A percentile compares a stretch with the other conserved stretches of the same genome.
These are phyloP conservation scores for Peterozyma xylosa DNA, from an alignment of 805 yeast genomes.

Conservation along the genomic window DNA sequence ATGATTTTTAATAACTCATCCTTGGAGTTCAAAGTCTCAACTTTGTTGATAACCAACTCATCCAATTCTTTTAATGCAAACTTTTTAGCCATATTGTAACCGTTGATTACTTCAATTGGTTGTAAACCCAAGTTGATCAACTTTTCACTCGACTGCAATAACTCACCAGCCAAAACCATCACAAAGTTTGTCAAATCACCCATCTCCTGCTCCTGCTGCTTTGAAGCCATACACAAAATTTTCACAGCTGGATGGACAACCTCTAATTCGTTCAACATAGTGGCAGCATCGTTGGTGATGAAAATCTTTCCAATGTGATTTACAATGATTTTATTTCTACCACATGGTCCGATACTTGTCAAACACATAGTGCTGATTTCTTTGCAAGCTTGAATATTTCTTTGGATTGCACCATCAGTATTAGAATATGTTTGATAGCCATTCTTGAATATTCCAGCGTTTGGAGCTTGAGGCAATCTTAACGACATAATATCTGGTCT, in stretches of 20 bases:
- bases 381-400: slow-evolving; percentile 91
- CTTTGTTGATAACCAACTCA: slow-evolving; percentile 50
- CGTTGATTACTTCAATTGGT: slow-evolving; percentile 89
- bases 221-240: slow-evolving; percentile 89
- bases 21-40: slow-evolving; percentile 47
- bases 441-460: slow-evolving; percentile 88
- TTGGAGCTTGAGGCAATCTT: slow-evolving; percentile 87
- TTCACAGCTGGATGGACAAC: slow-evolving; percentile 97
- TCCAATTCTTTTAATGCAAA: slow-evolving; percentile 66
- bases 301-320: slow-evolving; percentile 80
- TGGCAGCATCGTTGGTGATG: slow-evolving; percentile 96
- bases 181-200: slow-evolving; percentile 96
- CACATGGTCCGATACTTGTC: slow-evolving; percentile 96
- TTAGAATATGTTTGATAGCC: slow-evolving; percentile 84
- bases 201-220: slow-evolving; percentile 95
- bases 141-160: slow-evolving; percentile 80
- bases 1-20: slow-evolving; percentile 63
- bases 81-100: slow-evolving; percentile 81
- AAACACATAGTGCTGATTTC: slow-evolving; percentile 88
- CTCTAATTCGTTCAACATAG: slow-evolving; percentile 88
- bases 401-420: slow-evolving; percentile 89
- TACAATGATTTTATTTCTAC: slow-evolving; percentile 92
- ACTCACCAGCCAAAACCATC: slow-evolving; percentile 86
- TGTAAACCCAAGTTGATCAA: slow-evolving; percentile 78
- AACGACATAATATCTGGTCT: slow-evolving; percentile 55